These are phyloP conservation scores for Vitis rupestris DNA, from an alignment of 164 flowering plant species.

Conservation along the genomic window DNA sequence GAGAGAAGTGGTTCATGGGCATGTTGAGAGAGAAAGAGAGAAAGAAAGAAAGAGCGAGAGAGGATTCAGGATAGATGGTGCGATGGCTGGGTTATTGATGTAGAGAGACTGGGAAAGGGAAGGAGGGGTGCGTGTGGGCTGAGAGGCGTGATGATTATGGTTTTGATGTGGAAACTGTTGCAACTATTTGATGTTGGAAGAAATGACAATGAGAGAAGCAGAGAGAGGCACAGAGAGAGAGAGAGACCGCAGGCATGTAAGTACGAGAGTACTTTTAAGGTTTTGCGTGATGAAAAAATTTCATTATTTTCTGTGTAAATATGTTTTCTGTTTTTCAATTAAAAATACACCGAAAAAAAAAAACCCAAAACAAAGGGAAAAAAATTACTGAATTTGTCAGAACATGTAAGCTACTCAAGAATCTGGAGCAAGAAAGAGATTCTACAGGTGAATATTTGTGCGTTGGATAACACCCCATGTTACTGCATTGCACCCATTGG, in stretches of 20 bases:
- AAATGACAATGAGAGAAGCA: constrained; percentile 24
- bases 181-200: constrained; percentile 15
- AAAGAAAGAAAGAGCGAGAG: constrained; percentile 7
- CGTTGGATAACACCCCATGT: constrained; percentile 22
- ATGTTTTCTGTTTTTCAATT: not conserved
- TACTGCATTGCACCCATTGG: constrained; percentile 22
- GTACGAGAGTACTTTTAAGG: constrained; percentile 42
- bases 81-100: constrained; percentile 1
- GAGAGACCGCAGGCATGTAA: not conserved
- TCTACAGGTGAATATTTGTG: not conserved
- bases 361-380: not conserved
- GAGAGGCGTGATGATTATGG: constrained; percentile 16
- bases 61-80: not conserved
- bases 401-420: constrained; percentile 1
- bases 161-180: constrained; percentile 20
- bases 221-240: constrained; percentile 17
- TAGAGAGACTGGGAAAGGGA: constrained; percentile 6
- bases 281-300: constrained; percentile 43
- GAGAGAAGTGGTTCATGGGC: constrained; percentile 32
- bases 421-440: constrained; percentile 6
- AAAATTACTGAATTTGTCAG: constrained; percentile 11
- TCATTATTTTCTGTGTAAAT: constrained; percentile 30
- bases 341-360: not conserved
- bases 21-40: constrained; percentile 14
- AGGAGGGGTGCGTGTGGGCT: not conserved